These are phyloP conservation scores for Myriangium duriaei DNA, from an alignment of 2,329 filamentous ascomycete species.

Conservation along the genomic window DNA sequence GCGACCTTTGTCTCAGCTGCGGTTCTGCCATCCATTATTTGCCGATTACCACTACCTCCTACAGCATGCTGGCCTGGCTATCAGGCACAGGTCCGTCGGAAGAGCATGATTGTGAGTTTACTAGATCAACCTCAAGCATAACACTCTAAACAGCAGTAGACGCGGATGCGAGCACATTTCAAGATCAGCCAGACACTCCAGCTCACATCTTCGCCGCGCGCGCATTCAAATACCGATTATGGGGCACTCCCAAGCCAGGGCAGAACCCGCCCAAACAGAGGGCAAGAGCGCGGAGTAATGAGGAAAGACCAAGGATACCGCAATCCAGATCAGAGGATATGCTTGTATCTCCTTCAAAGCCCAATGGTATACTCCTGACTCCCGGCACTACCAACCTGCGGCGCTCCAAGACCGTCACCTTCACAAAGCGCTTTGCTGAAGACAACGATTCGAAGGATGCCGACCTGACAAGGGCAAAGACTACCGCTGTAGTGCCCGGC, in stretches of 20 bases:
- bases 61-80: slow-evolving; percentile 7
- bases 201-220: slow-evolving; percentile 55
- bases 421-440: slow-evolving; percentile 34
- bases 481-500: slow-evolving; percentile 36
- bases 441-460: slow-evolving; percentile 43
- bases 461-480: slow-evolving; percentile 30
- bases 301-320: not conserved
- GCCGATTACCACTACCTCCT: too few relatives aligned
- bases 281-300: not conserved
- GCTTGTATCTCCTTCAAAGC: slow-evolving; percentile 31
- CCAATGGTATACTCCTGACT: slow-evolving; percentile 49
- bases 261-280: slow-evolving; percentile 21
- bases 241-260: slow-evolving; percentile 47
- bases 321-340: not conserved
- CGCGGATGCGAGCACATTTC: slow-evolving; percentile 8
- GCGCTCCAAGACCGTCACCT: slow-evolving; percentile 46
- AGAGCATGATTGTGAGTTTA: too few relatives aligned
- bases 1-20: too few relatives aligned
- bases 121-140: too few relatives aligned
- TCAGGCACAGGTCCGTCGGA: not conserved
- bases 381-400: slow-evolving; percentile 45
- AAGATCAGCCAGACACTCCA: slow-evolving; percentile 50
- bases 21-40: too few relatives aligned
- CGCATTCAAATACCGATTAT: slow-evolving; percentile 53
- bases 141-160: too few relatives aligned